These are phyloP conservation scores for Fusarium armeniacum DNA, from an alignment of 2,329 filamentous ascomycete genomes.

Conservation along the genomic window DNA sequence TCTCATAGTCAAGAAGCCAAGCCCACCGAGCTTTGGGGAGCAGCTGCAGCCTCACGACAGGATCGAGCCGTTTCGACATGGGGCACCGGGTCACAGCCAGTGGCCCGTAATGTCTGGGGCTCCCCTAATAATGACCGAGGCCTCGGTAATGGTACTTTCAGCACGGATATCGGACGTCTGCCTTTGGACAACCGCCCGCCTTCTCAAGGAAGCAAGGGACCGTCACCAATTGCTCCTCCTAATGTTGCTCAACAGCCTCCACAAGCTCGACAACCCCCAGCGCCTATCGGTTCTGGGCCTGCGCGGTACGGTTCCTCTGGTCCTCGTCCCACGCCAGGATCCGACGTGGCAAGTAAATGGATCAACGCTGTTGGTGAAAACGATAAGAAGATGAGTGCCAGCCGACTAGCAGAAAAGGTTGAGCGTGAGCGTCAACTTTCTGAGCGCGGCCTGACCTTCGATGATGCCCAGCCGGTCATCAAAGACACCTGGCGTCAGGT, in stretches of 20 bases:
- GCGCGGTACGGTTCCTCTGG: conserved; percentile 50
- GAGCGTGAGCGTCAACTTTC: conserved; percentile 61
- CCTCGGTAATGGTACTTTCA: conserved; percentile 84
- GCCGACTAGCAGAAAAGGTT: conserved; percentile 57
- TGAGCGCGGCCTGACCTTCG: conserved; percentile 60
- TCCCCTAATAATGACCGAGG: conserved; percentile 78
- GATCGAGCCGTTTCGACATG: conserved; percentile 66
- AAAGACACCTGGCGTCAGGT: conserved; percentile 69
- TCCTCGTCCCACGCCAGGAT: conserved; percentile 50
- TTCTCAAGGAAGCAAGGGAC: conserved; percentile 56
- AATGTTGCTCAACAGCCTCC: conserved; percentile 44
- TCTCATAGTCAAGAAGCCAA: conserved; percentile 55
- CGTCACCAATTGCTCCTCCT: conserved; percentile 62
- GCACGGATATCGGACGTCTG: conserved; percentile 68
- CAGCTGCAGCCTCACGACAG: conserved; percentile 55
- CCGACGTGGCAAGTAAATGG: conserved; percentile 60
- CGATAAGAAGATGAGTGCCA: conserved; percentile 61
- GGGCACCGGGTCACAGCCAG: conserved; percentile 60
- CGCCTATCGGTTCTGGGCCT: conserved; percentile 53
- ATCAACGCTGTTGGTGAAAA: conserved; percentile 59
- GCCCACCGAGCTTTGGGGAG: conserved; percentile 57
- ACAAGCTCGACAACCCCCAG: conserved; percentile 50
- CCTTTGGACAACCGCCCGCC: conserved; percentile 55
- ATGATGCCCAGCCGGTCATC: conserved; percentile 63
- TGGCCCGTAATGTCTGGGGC: conserved; percentile 78